Base-by-base conservation (phyloP, 352 stramenopile species). In the Globisporangium emineosum region DNA sequence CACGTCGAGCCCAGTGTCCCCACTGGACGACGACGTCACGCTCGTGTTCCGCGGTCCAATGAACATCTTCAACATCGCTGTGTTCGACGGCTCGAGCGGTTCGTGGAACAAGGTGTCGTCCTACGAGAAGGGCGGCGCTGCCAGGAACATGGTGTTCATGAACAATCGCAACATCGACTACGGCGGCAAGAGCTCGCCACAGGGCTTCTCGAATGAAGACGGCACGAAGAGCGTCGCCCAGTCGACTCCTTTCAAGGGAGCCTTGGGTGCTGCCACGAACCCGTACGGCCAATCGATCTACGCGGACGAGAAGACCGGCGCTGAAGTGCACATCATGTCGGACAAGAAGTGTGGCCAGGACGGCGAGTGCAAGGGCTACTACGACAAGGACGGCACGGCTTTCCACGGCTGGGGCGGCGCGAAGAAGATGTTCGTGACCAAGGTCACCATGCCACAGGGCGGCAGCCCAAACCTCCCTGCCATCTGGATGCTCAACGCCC, bases 101-200 rank as follows among this genome's bases (percentile, higher is more conserved):
- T 56, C 64, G 42, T 85, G 73, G 65, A 75, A 53, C 57, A 84
- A 84, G 56, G 79, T 91, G 9, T 93, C 85, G 58, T 90, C 71
- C 17, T 93, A 83, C 72, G 65, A 69, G 51, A 85, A 85, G 49
- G 74, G 69, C 19, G 81, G 76, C 52, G 65, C 66, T 1, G 62
- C 75, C 10, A 72, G 67, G 55, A 93, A 93, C 75, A 71, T 93
- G 66, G 84, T 93, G 23, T 93, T 91, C 72, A 49, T 93, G 9
- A 93, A 93, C 81, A 93, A 93, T 73, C 70, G 77, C 71, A 91
- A 93, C 78, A 71, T 90, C 32, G 79, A 93, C 72, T 91, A 84
- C 66, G 64, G 32, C 17, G 83, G 83, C 33, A 67, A 70, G 33
- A 70, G 66, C 32, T 81, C 78, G 2, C 84, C 84, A 8, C 74